Evolutionary conservation across 2,329 filamentous ascomycete genomes (phyloP).

Genomic region (Anisogramma anomala): DNA sequence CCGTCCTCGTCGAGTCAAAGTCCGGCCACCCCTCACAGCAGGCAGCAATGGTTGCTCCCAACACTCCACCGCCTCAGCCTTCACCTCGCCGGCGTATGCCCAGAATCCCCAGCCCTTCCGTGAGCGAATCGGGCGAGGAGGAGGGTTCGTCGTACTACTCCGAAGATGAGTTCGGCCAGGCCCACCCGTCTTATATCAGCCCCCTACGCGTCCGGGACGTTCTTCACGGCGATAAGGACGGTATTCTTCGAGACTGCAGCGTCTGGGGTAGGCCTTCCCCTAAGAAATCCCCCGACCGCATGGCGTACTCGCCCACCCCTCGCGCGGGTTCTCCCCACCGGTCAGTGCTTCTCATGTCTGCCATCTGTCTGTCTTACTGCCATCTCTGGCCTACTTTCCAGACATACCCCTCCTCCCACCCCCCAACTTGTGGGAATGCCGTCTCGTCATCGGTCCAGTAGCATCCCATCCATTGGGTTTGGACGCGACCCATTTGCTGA

Average conservation of each 20-base stretch:
- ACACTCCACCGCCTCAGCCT: not conserved
- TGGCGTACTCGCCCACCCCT: slow-evolving; percentile 1
- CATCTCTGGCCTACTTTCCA: too few relatives aligned
- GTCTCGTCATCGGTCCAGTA: too few relatives aligned
- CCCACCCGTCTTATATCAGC: slow-evolving; percentile 17
- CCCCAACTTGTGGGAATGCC: too few relatives aligned
- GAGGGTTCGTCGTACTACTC: slow-evolving; percentile 24
- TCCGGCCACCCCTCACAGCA: not conserved
- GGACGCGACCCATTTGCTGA: too few relatives aligned
- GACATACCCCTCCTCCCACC: too few relatives aligned
- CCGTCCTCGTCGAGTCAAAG: slow-evolving; percentile 3
- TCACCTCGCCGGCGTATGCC: slow-evolving; percentile 9
- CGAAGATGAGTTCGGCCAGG: slow-evolving; percentile 17
- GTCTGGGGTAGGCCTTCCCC: slow-evolving; percentile 3
- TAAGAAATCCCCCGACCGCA: slow-evolving; percentile 2
- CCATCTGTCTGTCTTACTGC: too few relatives aligned
- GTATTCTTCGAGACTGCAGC: slow-evolving; percentile 5
- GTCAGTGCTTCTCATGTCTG: not conserved
- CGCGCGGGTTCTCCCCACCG: not conserved
- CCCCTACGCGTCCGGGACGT: slow-evolving; percentile 18
- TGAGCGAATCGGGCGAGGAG: slow-evolving; percentile 9
- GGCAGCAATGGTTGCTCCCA: slow-evolving; percentile 2
- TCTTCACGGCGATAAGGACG: slow-evolving; percentile 7
- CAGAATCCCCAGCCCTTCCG: not conserved
- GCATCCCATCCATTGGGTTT: too few relatives aligned